Evolutionary conservation across 441 rosid species (phyloP).

Genomic region (Pelargonium australe): DNA sequence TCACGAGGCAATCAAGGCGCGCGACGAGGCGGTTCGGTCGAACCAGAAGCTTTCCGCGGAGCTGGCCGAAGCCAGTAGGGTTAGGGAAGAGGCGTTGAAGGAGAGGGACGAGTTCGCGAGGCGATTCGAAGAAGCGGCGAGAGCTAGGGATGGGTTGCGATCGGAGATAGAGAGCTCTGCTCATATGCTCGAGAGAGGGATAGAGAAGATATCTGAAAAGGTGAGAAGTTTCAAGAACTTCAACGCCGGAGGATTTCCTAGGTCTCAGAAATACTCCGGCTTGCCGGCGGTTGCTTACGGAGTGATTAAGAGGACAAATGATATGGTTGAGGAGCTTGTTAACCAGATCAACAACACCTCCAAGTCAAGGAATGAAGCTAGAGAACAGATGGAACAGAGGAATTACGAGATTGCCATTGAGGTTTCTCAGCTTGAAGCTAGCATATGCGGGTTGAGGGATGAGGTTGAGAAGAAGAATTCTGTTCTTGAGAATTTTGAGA

Average conservation of each 20-base stretch:
- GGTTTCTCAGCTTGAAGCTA: conserved; percentile 85
- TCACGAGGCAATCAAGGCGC: conserved; percentile 71
- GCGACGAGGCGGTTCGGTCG: conserved; percentile 58
- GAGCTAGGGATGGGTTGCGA: conserved; percentile 49
- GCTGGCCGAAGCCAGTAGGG: conserved; percentile 38
- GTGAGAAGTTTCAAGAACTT: conserved; percentile 65
- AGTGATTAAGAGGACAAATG: conserved; percentile 78
- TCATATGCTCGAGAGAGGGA: conserved; percentile 88
- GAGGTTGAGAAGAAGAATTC: conserved; percentile 55
- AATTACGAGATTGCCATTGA: conserved; percentile 86
- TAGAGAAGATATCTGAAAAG: conserved; percentile 86
- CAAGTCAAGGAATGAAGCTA: conserved; percentile 73
- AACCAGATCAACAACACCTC: conserved; percentile 46
- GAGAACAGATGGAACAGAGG: conserved; percentile 82
- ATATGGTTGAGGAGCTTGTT: conserved; percentile 82
- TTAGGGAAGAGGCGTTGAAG: conserved; percentile 43
- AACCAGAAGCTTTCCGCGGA: conserved; percentile 40
- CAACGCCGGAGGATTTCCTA: conserved; percentile 59
- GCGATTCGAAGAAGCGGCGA: conserved; percentile 44
- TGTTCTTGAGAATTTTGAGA: conserved; percentile 48
- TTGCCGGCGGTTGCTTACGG: conserved; percentile 69
- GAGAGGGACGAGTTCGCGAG: conserved; percentile 43
- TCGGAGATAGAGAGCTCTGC: conserved; percentile 73
- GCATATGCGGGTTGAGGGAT: conserved; percentile 55
- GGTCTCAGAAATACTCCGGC: conserved; percentile 71